Conservation (phyloP, 495 filamentous ascomycete species). For the Xylaria longipes region DNA sequence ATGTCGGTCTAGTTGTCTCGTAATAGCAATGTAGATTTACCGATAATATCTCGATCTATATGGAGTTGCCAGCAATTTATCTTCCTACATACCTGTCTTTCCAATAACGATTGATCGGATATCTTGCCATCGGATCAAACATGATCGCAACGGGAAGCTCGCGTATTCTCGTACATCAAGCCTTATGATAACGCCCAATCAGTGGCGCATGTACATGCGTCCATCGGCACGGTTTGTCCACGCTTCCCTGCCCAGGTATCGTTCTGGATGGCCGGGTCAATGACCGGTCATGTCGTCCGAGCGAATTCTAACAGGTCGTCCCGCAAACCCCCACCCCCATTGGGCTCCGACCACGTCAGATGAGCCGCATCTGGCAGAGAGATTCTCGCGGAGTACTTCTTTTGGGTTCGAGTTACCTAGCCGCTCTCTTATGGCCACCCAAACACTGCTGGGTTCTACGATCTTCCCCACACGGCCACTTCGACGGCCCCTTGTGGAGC, state of each 20-base stretch:
- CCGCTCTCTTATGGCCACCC: slow-evolving; percentile 22
- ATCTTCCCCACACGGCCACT: slow-evolving; percentile 32
- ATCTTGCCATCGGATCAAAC: not conserved
- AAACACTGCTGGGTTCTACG: not conserved
- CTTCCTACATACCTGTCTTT: not conserved
- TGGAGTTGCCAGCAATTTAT: not conserved
- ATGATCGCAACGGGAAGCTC: slow-evolving; percentile 1
- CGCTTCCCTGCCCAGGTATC: not conserved
- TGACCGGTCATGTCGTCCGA: slow-evolving; percentile 7
- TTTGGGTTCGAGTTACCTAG: slow-evolving; percentile 6
- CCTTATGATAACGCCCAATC: slow-evolving; percentile 11
- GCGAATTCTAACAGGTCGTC: not conserved
- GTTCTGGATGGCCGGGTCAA: slow-evolving; percentile 11
- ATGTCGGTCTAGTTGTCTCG: not conserved
- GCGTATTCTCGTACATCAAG: slow-evolving; percentile 7
- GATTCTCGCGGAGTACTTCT: slow-evolving; percentile 11
- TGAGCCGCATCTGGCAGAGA: slow-evolving; percentile 28
- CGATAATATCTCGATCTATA: not conserved
- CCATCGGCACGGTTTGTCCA: slow-evolving; percentile 1
- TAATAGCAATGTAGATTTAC: not conserved
- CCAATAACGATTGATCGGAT: slow-evolving; percentile 8
- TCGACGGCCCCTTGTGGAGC: slow-evolving; percentile 29
- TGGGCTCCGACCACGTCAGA: slow-evolving; percentile 42
- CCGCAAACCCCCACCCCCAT: slow-evolving; percentile 30
- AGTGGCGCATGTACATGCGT: slow-evolving; percentile 14